phyloP scores from a whole-genome alignment of 2,329 filamentous ascomycete genomes.

The Cladorrhinum sp. region DNA sequence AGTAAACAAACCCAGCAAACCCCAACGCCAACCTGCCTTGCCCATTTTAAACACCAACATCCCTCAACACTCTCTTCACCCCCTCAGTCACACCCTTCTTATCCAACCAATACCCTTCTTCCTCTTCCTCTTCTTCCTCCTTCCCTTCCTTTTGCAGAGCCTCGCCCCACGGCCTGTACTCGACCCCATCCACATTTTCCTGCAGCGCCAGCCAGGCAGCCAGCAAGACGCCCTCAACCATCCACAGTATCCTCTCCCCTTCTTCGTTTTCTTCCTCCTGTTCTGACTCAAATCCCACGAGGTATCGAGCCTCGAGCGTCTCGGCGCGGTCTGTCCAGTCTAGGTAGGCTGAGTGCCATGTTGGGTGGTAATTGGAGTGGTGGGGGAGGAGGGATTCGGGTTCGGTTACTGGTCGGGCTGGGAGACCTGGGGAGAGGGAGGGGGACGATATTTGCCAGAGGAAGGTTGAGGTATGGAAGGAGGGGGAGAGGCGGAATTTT shows the following conservation, averaged over 20 bases:
- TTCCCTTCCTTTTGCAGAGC: neutral
- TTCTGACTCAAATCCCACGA: neutral
- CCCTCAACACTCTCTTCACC: constrained; percentile 11
- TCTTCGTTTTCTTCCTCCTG: constrained; percentile 2
- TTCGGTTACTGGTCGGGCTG: too few species aligned
- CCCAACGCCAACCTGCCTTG: neutral
- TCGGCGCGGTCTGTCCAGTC: constrained; percentile 17
- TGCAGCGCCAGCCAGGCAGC: constrained; percentile 19
- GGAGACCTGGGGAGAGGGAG: too few species aligned
- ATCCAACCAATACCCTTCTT: constrained; percentile 11
- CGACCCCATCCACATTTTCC: constrained; percentile 14
- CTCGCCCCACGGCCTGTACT: constrained; percentile 13
- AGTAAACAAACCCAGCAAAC: neutral
- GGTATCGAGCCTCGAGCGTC: neutral
- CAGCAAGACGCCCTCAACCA: constrained; percentile 18
- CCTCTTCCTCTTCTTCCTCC: neutral
- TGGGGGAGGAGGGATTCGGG: too few species aligned
- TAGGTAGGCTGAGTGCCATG: constrained; percentile 14
- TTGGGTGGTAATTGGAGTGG: neutral
- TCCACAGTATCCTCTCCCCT: constrained; percentile 18
- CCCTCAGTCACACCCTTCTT: constrained; percentile 6
- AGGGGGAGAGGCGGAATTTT: neutral
- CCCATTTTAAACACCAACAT: neutral
- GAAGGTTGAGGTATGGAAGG: neutral
- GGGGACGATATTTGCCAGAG: too few species aligned